phyloP scores from a whole-genome alignment of 73 alveolate species.

The Durusdinium trenchii region DNA sequence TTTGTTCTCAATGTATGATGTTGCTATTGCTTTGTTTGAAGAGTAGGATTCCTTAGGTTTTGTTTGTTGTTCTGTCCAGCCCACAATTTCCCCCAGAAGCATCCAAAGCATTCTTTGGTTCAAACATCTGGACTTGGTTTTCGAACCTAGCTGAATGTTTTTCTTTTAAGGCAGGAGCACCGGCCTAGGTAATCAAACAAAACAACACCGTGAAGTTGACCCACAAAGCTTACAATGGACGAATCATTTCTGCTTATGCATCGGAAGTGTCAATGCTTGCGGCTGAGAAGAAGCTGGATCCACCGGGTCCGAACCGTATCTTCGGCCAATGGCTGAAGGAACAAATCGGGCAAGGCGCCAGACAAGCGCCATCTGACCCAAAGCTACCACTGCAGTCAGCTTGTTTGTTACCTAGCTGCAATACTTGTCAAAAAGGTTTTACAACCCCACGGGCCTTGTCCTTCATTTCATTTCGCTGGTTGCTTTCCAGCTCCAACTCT shows the following conservation, averaged over 20 bases:
- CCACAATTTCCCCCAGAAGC: no score
- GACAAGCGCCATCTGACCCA: neutral
- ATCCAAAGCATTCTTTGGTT: no score
- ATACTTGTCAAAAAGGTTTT: neutral
- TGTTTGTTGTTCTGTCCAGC: no score
- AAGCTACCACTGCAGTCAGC: slow-evolving; percentile 24
- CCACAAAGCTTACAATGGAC: slow-evolving; percentile 59
- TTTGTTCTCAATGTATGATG: neutral
- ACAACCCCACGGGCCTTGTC: neutral
- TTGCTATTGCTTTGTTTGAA: neutral
- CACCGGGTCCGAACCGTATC: slow-evolving; percentile 33
- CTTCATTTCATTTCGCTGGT: neutral
- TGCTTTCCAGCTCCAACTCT: neutral
- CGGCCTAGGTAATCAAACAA: slow-evolving; percentile 16
- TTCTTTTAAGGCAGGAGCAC: neutral
- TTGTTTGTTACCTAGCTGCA: neutral
- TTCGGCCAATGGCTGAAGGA: slow-evolving; percentile 37
- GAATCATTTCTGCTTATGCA: neutral
- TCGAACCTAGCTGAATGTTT: no score
- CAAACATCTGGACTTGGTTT: no score
- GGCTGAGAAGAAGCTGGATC: neutral
- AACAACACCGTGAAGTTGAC: slow-evolving; percentile 3
- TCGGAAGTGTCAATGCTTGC: slow-evolving; percentile 44
- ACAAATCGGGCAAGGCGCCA: neutral
- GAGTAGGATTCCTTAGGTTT: no score